phyloP scores from a whole-genome alignment of 257 asterid species.

The Rubia yunnanensis region DNA sequence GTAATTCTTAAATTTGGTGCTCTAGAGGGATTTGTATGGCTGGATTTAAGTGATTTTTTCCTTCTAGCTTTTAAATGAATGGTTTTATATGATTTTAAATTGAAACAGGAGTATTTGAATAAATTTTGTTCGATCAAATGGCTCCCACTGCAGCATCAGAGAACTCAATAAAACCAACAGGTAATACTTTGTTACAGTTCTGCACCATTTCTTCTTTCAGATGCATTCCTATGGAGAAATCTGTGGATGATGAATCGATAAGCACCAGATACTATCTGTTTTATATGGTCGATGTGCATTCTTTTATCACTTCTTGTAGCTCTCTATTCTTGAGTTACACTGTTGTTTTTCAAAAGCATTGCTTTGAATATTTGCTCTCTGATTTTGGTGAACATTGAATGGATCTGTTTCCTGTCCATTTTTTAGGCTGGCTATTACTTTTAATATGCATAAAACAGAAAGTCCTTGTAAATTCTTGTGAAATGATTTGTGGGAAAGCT shows the following conservation, averaged over 20 bases:
- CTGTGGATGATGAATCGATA: neutral
- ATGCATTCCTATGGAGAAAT: neutral
- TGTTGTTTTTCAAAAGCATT: neutral
- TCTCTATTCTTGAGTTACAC: neutral
- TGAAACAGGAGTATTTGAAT: slow-evolving; percentile 12
- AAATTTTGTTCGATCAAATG: slow-evolving; percentile 8
- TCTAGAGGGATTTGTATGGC: neutral
- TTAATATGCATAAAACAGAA: neutral
- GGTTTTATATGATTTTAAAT: neutral
- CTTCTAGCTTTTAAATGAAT: neutral
- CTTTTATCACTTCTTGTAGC: neutral
- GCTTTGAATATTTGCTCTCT: neutral
- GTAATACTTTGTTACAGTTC: slow-evolving; percentile 1
- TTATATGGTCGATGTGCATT: neutral
- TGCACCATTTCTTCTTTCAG: neutral
- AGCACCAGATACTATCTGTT: neutral
- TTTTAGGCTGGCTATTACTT: neutral
- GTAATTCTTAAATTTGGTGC: neutral
- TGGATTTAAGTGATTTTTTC: neutral
- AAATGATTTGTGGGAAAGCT: neutral
- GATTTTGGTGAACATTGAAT: neutral
- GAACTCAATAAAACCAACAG: slow-evolving; percentile 22
- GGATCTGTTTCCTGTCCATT: neutral
- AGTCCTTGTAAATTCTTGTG: neutral
- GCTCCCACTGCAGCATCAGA: slow-evolving; percentile 22